These are phyloP conservation scores for Myochromella boudieri DNA, from an alignment of 768 basidiomycete genomes.

Conservation along the genomic window DNA sequence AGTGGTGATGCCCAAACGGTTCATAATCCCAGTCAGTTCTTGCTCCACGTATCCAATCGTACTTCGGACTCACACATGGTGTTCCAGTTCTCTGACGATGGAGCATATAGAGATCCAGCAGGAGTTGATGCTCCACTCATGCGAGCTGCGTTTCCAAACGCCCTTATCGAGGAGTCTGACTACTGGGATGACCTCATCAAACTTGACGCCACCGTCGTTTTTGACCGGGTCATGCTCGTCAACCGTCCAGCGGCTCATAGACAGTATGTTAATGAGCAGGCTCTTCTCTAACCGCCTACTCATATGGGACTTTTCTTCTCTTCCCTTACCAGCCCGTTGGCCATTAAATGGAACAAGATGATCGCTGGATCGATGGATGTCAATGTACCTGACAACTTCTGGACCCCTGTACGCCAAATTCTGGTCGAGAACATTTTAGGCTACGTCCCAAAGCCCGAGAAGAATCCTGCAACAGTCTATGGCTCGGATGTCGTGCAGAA, in stretches of 20 bases:
- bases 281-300: slow-evolving; percentile 4
- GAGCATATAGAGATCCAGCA: slow-evolving; percentile 59
- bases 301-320: slow-evolving; percentile 1
- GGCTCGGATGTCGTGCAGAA: slow-evolving; percentile 1
- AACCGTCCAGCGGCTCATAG: slow-evolving; percentile 64
- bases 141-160: slow-evolving; percentile 60
- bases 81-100: slow-evolving; percentile 21
- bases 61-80: neutral
- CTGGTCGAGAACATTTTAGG: slow-evolving; percentile 31
- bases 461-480: neutral
- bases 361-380: slow-evolving; percentile 33
- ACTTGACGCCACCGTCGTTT: slow-evolving; percentile 49
- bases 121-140: slow-evolving; percentile 64
- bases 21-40: slow-evolving; percentile 33
- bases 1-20: slow-evolving; percentile 26
- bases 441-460: slow-evolving; percentile 22
- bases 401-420: slow-evolving; percentile 32
- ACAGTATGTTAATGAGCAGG: slow-evolving; percentile 27
- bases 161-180: slow-evolving; percentile 53
- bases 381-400: slow-evolving; percentile 27
- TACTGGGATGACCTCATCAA: slow-evolving; percentile 64
- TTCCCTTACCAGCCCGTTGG: slow-evolving; percentile 22
- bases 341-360: slow-evolving; percentile 33
- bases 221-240: slow-evolving; percentile 59
- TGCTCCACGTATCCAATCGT: too few species aligned